Conservation (phyloP, 208 protist genomes). For the Crithidia fasciculata region DNA sequence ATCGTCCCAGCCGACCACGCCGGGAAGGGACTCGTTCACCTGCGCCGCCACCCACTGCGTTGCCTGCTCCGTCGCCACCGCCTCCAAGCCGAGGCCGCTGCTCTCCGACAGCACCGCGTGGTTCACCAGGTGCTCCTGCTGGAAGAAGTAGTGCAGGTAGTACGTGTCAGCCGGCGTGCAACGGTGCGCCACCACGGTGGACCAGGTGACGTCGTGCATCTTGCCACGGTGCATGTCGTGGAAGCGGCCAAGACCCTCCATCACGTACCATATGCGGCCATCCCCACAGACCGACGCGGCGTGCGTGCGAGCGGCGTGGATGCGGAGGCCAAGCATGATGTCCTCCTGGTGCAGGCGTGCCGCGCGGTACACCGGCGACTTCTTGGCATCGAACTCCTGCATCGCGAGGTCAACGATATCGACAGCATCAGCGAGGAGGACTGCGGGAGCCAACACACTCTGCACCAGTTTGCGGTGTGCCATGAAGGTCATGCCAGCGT, state of each 20-base stretch:
- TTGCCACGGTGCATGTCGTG: slow-evolving; percentile 18
- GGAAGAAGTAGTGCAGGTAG: slow-evolving; percentile 24
- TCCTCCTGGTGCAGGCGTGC: slow-evolving; percentile 8
- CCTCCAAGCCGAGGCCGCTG: background rate
- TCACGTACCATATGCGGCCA: background rate
- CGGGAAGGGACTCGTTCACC: background rate
- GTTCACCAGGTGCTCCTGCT: background rate
- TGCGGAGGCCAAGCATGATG: slow-evolving; percentile 1
- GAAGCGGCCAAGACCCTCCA: slow-evolving; percentile 9
- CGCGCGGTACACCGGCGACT: background rate
- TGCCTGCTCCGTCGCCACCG: background rate
- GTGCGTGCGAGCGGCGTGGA: background rate
- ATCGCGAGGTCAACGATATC: background rate
- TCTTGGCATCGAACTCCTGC: background rate
- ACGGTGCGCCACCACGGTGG: slow-evolving; percentile 23
- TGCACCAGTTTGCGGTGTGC: slow-evolving; percentile 8
- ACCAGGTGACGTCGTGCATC: slow-evolving; percentile 11
- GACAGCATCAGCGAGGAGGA: background rate
- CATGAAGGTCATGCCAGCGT: slow-evolving; percentile 15
- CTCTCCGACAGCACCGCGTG: background rate
- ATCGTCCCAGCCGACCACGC: background rate
- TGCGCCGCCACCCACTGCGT: background rate
- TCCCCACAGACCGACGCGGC: background rate
- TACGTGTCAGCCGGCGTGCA: slow-evolving; percentile 11
- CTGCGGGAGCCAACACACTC: background rate